phyloP scores from a whole-genome alignment of 2,329 filamentous ascomycete genomes.

The Thielaviopsis ethacetica region DNA sequence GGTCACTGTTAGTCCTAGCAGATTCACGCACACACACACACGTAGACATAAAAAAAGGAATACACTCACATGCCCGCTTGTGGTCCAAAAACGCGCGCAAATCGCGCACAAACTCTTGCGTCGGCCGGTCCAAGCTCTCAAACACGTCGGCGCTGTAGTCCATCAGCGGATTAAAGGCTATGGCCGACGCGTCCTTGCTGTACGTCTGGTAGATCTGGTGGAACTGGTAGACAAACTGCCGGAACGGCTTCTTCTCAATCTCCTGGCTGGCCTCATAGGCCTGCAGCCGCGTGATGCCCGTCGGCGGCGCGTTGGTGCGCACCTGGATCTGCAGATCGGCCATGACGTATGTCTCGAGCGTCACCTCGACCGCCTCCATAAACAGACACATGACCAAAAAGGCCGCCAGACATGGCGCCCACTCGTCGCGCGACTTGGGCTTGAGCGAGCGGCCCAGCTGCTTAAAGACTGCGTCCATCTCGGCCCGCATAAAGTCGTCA shows the following conservation, averaged over 20 bases:
- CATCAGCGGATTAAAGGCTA: constrained; percentile 39
- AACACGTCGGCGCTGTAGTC: constrained; percentile 23
- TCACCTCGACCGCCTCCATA: constrained; percentile 40
- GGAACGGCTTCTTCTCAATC: constrained; percentile 42
- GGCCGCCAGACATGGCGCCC: constrained; percentile 39
- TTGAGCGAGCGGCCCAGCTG: constrained; percentile 37
- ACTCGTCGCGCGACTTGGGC: constrained; percentile 34
- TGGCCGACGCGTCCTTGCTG: constrained; percentile 29
- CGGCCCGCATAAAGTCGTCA: constrained; percentile 36
- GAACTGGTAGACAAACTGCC: constrained; percentile 43
- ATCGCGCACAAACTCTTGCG: constrained; percentile 28
- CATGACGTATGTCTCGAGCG: constrained; percentile 34
- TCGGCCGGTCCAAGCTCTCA: constrained; percentile 28
- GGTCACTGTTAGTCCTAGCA: neutral
- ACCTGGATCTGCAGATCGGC: constrained; percentile 33
- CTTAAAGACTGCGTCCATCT: constrained; percentile 35
- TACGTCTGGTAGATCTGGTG: constrained; percentile 44
- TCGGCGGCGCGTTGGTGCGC: constrained; percentile 21
- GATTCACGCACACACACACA: neutral
- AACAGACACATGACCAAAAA: constrained; percentile 41
- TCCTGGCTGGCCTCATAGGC: constrained; percentile 25
- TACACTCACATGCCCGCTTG: neutral
- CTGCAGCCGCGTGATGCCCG: constrained; percentile 24
- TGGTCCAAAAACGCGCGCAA: constrained; percentile 20
- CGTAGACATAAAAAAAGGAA: neutral